Conservation (phyloP, 208 protist genomes). For the Wallacemonas sp. region DNA sequence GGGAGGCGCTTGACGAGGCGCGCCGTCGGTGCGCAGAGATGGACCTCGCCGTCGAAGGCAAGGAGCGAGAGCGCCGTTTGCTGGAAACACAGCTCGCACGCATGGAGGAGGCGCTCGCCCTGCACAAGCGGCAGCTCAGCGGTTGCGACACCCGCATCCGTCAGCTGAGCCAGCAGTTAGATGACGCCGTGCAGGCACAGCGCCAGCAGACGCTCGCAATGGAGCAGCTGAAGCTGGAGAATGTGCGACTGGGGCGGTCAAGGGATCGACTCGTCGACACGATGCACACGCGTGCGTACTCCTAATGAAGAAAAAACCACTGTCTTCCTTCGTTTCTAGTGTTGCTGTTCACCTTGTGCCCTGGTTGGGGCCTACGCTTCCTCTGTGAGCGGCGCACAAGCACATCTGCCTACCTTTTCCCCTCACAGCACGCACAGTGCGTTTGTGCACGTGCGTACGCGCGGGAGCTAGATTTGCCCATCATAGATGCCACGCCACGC, state of each 20-base stretch:
- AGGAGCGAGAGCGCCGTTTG: conserved; percentile 33
- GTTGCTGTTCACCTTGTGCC: too few relatives aligned
- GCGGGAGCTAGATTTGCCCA: too few relatives aligned
- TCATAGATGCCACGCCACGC: too few relatives aligned
- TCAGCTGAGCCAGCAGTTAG: conserved; percentile 39
- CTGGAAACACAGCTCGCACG: conserved; percentile 33
- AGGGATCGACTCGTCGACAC: conserved; percentile 46
- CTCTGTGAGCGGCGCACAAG: not conserved
- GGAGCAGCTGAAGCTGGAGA: conserved; percentile 63
- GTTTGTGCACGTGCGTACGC: too few relatives aligned
- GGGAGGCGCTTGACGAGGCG: conserved; percentile 15
- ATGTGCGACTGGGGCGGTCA: conserved; percentile 31
- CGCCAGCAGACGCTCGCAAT: conserved; percentile 38
- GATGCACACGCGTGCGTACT: conserved; percentile 16
- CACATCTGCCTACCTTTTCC: not conserved
- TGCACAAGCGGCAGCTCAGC: conserved; percentile 54
- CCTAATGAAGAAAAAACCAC: not conserved
- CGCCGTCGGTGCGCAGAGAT: conserved; percentile 21
- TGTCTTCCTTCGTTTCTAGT: too few relatives aligned
- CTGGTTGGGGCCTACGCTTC: too few relatives aligned
- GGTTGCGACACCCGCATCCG: conserved; percentile 36
- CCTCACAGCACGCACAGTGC: too few relatives aligned
- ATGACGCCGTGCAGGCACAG: conserved; percentile 34
- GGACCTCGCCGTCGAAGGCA: conserved; percentile 16
- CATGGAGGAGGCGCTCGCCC: conserved; percentile 45